Evolutionary conservation across 495 filamentous ascomycete genomes (phyloP).

Genomic region (Filosporella fistucella): DNA sequence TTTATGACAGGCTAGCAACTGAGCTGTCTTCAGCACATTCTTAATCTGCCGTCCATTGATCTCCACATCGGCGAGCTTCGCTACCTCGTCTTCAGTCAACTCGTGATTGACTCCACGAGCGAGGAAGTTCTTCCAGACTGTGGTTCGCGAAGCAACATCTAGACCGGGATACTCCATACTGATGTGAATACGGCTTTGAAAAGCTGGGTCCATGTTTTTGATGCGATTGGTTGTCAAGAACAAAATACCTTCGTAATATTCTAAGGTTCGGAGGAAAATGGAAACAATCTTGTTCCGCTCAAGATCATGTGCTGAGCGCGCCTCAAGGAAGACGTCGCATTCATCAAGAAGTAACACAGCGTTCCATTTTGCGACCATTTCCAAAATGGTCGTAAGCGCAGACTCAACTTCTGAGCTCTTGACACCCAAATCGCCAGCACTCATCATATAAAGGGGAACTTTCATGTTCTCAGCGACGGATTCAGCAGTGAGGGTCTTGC

Average conservation of each 20-base stretch:
- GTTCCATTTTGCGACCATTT: conserved; percentile 36
- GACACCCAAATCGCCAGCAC: conserved; percentile 17
- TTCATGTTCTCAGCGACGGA: conserved; percentile 28
- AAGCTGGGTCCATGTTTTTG: conserved; percentile 18
- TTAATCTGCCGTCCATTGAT: conserved; percentile 25
- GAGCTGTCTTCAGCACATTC: conserved; percentile 22
- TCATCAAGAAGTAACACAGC: conserved; percentile 40
- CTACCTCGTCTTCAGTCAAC: conserved; percentile 10
- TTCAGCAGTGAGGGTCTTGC: conserved; percentile 57
- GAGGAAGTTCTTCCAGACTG: conserved; percentile 20
- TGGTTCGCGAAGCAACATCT: conserved; percentile 1
- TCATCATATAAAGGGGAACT: conserved; percentile 20
- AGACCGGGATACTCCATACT: conserved; percentile 15
- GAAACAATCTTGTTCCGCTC: conserved; percentile 23
- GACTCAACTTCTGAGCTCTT: conserved; percentile 28
- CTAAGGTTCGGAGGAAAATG: conserved; percentile 22
- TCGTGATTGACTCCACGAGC: conserved; percentile 7
- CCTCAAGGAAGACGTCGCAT: conserved; percentile 35
- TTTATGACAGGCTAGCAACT: conserved; percentile 17
- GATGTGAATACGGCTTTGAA: conserved; percentile 20
- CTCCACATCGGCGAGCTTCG: conserved; percentile 10
- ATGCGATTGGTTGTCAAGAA: conserved; percentile 23
- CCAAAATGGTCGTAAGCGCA: conserved; percentile 37
- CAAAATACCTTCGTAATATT: conserved; percentile 23
- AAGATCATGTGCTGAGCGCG: conserved; percentile 15